Conservation (phyloP, 2,329 filamentous ascomycete genomes). For the Ascochyta koolunga region DNA sequence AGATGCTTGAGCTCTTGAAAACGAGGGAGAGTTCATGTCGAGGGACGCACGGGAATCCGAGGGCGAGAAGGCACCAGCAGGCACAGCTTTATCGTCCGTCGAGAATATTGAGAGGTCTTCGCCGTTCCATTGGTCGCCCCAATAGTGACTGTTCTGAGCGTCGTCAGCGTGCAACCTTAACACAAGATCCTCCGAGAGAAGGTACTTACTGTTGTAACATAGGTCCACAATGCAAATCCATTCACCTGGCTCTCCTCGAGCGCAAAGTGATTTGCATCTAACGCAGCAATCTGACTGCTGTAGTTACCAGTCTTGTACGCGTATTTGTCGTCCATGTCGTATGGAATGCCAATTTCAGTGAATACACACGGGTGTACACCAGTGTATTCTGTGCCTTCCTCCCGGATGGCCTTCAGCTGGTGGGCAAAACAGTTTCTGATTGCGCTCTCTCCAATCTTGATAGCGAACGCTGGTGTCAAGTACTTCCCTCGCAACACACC, state of each 20-base stretch:
- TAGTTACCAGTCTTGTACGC: conserved; percentile 97
- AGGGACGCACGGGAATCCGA: conserved; percentile 59
- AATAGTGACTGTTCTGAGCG: conserved; percentile 77
- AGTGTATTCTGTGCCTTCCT: conserved; percentile 88
- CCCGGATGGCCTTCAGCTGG: conserved; percentile 79
- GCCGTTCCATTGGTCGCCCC: conserved; percentile 96
- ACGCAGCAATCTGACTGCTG: conserved; percentile 85
- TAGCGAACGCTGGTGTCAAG: conserved; percentile 83
- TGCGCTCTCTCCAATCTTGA: conserved; percentile 90
- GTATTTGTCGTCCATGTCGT: conserved; percentile 97
- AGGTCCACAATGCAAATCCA: conserved; percentile 90
- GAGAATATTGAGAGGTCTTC: conserved; percentile 94
- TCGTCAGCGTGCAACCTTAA: conserved; percentile 22
- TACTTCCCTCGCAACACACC: conserved; percentile 90
- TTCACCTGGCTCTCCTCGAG: conserved; percentile 83
- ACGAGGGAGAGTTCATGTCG: conserved; percentile 58
- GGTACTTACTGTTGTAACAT: conserved; percentile 68
- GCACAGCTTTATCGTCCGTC: conserved; percentile 73
- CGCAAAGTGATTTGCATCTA: conserved; percentile 96
- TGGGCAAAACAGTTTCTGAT: conserved; percentile 93
- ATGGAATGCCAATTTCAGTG: conserved; percentile 96
- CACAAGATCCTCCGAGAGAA: no score
- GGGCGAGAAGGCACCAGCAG: conserved; percentile 56
- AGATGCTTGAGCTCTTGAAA: conserved; percentile 58
- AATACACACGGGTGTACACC: conserved; percentile 88